Conservation (phyloP, 129 eudicot species). For the Dittrichia graveolens region DNA sequence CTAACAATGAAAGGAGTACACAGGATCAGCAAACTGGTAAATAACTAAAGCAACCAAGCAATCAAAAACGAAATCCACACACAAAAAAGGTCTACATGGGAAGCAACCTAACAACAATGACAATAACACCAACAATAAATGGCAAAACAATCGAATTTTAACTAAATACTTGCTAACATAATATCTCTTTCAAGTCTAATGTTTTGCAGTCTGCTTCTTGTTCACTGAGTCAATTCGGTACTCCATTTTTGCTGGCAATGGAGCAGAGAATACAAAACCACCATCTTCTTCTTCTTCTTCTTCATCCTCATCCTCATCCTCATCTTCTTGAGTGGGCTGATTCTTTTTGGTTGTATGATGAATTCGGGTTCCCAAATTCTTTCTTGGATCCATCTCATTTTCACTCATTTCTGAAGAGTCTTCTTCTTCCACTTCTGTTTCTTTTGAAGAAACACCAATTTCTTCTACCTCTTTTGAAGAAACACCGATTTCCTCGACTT, state of each 20-base stretch:
- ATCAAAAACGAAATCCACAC: slow-evolving; percentile 15
- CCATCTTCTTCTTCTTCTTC: slow-evolving; percentile 38
- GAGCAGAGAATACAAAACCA: slow-evolving; percentile 58
- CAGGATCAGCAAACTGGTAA: background rate
- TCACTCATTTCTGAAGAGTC: slow-evolving; percentile 54
- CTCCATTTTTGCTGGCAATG: slow-evolving; percentile 74
- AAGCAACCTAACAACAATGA: slow-evolving; percentile 31
- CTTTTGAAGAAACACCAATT: slow-evolving; percentile 50
- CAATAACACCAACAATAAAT: slow-evolving; percentile 25
- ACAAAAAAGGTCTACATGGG: slow-evolving; percentile 23
- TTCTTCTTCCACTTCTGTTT: slow-evolving; percentile 47
- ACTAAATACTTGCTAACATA: slow-evolving; percentile 28
- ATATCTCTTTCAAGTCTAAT: slow-evolving; percentile 6
- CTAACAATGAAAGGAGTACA: background rate
- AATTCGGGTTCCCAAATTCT: slow-evolving; percentile 38
- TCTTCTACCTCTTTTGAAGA: slow-evolving; percentile 53
- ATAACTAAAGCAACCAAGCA: background rate
- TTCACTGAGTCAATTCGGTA: slow-evolving; percentile 49
- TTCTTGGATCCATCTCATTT: slow-evolving; percentile 47
- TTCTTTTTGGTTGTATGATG: slow-evolving; percentile 24
- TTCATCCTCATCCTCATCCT: slow-evolving; percentile 29
- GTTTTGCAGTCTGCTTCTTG: slow-evolving; percentile 41
- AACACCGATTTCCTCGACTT: slow-evolving; percentile 48
- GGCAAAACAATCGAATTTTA: slow-evolving; percentile 22
- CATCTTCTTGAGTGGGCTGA: slow-evolving; percentile 34